Evolutionary conservation across 805 yeast species (phyloP).

Genomic region (Metschnikowia henanensis): DNA sequence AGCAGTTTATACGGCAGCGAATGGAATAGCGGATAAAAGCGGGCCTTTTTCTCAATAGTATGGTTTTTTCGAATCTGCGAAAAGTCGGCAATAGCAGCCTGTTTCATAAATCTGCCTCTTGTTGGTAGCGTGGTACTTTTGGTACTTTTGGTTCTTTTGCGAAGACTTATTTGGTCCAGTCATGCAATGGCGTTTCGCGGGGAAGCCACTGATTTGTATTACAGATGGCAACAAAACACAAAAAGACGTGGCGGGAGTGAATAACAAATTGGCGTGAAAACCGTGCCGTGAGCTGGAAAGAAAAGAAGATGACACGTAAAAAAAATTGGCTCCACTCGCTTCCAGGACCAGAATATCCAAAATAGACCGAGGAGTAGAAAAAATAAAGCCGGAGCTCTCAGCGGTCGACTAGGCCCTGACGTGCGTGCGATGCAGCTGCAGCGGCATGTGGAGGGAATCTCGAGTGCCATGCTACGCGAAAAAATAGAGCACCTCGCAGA

Average conservation of each 20-base stretch:
- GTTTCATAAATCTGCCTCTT: no score
- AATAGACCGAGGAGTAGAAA: background rate
- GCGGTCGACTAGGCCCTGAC: background rate
- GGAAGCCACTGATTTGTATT: background rate
- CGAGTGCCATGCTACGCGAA: conserved; percentile 12
- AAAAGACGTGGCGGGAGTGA: background rate
- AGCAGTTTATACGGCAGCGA: no score
- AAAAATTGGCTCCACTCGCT: no score
- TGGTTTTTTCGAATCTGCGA: background rate
- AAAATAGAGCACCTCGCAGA: conserved; percentile 1
- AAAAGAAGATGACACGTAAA: no score
- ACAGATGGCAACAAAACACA: background rate
- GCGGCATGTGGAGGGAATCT: conserved; percentile 7
- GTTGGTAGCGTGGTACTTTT: background rate
- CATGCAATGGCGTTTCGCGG: conserved; percentile 4
- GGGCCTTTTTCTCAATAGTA: background rate
- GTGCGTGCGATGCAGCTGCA: conserved; percentile 2
- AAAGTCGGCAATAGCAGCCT: no score
- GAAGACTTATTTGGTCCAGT: background rate
- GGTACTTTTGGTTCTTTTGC: background rate
- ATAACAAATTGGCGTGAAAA: background rate
- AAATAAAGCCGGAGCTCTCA: background rate
- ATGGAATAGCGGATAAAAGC: background rate
- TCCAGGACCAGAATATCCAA: background rate
- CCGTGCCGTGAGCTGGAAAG: background rate